Percentiles rank a stretch among this genome's conserved stretches.
phyloP scores from a whole-genome alignment of 306 rosid species.

The Heteromeles arbutifolia region DNA sequence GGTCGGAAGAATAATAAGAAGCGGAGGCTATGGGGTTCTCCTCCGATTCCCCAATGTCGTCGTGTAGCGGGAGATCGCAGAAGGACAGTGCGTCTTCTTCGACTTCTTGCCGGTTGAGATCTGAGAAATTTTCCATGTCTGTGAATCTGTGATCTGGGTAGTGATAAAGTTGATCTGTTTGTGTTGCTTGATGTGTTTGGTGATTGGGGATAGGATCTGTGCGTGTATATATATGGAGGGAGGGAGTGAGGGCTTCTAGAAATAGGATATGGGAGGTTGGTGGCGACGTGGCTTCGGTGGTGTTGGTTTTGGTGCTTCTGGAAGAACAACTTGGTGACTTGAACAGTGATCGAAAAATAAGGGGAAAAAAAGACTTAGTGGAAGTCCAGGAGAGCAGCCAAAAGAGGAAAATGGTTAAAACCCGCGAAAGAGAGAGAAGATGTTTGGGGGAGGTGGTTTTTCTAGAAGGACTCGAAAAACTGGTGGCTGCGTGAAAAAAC shows the following conservation, averaged over 20 bases:
- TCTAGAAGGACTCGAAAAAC: background rate
- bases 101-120: background rate
- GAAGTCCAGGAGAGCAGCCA: background rate
- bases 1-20: background rate
- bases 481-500: background rate
- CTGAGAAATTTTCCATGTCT: background rate
- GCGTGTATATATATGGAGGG: background rate
- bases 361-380: background rate
- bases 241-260: conserved; percentile 2
- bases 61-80: conserved; percentile 22
- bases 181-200: background rate
- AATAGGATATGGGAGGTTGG: background rate
- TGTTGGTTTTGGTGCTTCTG: background rate
- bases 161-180: background rate
- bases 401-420: background rate
- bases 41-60: background rate
- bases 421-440: background rate
- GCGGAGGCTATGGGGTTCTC: background rate
- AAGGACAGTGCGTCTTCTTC: conserved; percentile 35
- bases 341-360: background rate
- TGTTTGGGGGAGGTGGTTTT: background rate
- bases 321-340: background rate
- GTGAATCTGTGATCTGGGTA: background rate
- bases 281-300: background rate
- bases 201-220: background rate